Base-by-base conservation (phyloP, 2,329 filamentous ascomycete genomes). In the Diaporthe eres region DNA sequence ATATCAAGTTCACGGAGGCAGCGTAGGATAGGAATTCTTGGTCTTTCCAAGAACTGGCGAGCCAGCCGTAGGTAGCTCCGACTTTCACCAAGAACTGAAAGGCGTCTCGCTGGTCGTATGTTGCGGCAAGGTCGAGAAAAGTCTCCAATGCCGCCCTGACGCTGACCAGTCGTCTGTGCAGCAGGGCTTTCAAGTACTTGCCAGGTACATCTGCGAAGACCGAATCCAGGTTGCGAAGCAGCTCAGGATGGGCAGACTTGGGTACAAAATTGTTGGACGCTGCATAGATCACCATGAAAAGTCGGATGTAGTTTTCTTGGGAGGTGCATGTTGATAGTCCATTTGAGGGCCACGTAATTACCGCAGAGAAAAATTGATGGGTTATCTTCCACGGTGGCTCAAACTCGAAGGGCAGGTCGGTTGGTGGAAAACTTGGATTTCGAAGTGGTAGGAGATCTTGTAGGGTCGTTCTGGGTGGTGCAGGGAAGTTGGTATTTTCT, bases 91-190 rank as follows among this genome's bases (percentile, higher is more conserved):
- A 25, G 2, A 28, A 12, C 22, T 22, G 34, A 37, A 71, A 71
- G 34, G 39, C 51, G 5, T 13, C 1, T 28, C 6, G 34, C 67
- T 71, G 67, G 10, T 19, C 19, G 17, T 42, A n/a, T 1, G 2
- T 4, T 13, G 49, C 67, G 6, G 67, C 22, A 44, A 42, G 49
- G 2, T 57, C 10, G 34, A 71, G 28, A 13, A 71, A 2, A 5
- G 15, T 12, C 15, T 71, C 67, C 2, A 53, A 71, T 25, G 49
- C 67, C 17, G 67, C 44, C 51, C 67, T 31, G n/a, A 44, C 57
- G n/a, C 67, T 71, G n/a, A 15, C 15, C 19, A 71, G 49, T 1
- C 49, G 37, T 6, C 51, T 44, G 22, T 49, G 22, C 7, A 71
- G 15, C 17, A 71, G 37, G 13, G 9, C 49, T 15, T 57, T 13